Base-by-base conservation (phyloP, 495 filamentous ascomycete genomes). In the Penicillium crystallinum region DNA sequence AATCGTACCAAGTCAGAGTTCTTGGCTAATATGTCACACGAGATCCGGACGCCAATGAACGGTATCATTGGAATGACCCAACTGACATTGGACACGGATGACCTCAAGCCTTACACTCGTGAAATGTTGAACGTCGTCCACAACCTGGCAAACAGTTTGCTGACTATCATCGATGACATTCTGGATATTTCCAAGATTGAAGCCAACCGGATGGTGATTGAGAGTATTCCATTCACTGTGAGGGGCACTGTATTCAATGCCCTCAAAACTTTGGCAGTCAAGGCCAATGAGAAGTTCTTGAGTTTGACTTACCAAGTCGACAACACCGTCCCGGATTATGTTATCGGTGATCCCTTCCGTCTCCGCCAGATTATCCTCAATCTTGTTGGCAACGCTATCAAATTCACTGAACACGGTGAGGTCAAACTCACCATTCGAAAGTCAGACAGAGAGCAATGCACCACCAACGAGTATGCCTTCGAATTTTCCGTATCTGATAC, bases 111-210 rank as follows among this genome's bases (percentile, higher is more conserved):
- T 49, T 93, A 96, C 56, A 95, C 97, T 52, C 85, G 93, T 51
- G 93, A 99, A 71, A 97, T 97, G 93, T 71, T 99, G 70, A 97
- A 96, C 59, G 97, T 97, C 60, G 93, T 99, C 55, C 93, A 97
- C 69, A 95, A 96, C 57, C 79, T 99, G 41, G 93, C 91, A 39
- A 96, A 97, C 72, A 97, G 95, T 75, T 73, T 99, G 55, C 71
- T 99, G 63, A 99, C 95, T 17, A 97, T 99, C 59, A 97, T 99
- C 65, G 93, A 99, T 66, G 93, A 99, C 68, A 97, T 99, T 60
- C 79, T 99, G 54, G 93, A 99, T 81, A 88, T 99, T 55, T 96
- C 90, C 6, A 99, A 99, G 84, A 99, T 99, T 57, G 93, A 99
- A 70, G 93, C 93, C 22, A 92, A 97, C 66, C 85, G 93, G n/a